Evolutionary conservation across 768 basidiomycete genomes (phyloP).

Genomic region (Rhodosporidiobolus odoratus): DNA sequence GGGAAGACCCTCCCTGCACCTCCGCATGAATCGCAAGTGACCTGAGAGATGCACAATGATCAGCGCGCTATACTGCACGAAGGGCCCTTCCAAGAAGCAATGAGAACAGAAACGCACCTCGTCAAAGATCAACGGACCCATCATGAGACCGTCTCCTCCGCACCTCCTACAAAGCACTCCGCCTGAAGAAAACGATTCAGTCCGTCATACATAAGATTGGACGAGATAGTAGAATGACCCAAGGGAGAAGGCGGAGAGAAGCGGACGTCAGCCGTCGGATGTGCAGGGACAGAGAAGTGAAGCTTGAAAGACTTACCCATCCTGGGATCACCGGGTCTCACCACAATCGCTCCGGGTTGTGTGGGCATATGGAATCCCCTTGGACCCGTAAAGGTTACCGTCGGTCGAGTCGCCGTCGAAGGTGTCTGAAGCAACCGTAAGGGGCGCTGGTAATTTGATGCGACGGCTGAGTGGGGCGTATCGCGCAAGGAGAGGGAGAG

Average conservation of each 20-base stretch:
- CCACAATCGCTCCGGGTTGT: background rate
- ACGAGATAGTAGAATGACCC: too few relatives aligned
- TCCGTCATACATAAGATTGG: too few relatives aligned
- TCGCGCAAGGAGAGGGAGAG: background rate
- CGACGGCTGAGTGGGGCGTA: background rate
- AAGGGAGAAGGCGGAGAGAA: too few relatives aligned
- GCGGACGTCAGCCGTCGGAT: background rate
- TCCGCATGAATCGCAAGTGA: constrained; percentile 10
- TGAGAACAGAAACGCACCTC: background rate
- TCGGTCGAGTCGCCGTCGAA: background rate
- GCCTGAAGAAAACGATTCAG: too few relatives aligned
- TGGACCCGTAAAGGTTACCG: background rate
- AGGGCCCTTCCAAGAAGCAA: background rate
- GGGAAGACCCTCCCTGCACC: constrained; percentile 32
- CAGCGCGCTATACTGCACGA: background rate
- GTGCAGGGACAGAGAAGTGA: too few relatives aligned
- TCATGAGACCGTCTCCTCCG: constrained; percentile 21
- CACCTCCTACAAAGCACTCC: constrained; percentile 23
- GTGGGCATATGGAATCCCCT: background rate
- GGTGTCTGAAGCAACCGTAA: constrained; percentile 20
- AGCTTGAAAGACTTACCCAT: constrained; percentile 19
- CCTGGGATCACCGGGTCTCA: constrained; percentile 16
- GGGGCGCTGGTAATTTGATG: constrained; percentile 27
- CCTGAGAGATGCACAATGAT: background rate
- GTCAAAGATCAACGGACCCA: constrained; percentile 20